A percentile compares a stretch with the other conserved stretches of the same genome.
phyloP scores from a whole-genome alignment of 2,329 filamentous ascomycete species.

The Fusarium buxicola region DNA sequence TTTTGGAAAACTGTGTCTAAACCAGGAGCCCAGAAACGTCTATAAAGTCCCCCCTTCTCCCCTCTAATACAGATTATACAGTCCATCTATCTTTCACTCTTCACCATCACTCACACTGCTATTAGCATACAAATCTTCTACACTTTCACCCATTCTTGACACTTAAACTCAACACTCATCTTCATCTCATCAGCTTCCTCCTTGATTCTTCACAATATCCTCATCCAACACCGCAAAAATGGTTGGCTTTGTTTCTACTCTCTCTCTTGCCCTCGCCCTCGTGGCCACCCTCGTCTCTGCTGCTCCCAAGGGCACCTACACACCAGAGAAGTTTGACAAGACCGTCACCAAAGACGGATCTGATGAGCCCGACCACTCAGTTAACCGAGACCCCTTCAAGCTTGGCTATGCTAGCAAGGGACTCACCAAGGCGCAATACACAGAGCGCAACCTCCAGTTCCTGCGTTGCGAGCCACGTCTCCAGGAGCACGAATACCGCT shows the following conservation, averaged over 20 bases:
- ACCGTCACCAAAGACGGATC: not conserved
- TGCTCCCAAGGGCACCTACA: not conserved
- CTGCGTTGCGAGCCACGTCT: constrained; percentile 21
- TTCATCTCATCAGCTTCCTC: not conserved
- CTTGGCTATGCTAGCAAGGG: not conserved
- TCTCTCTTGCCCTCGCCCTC: not conserved
- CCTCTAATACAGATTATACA: too few relatives aligned
- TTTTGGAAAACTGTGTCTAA: too few relatives aligned
- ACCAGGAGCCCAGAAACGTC: too few relatives aligned
- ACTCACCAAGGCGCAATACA: constrained; percentile 32
- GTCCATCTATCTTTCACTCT: too few relatives aligned
- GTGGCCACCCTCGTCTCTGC: not conserved
- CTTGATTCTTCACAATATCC: not conserved
- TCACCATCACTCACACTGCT: too few relatives aligned
- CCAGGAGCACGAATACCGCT: not conserved
- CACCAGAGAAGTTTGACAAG: not conserved
- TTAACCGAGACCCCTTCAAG: not conserved
- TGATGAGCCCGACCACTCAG: not conserved
- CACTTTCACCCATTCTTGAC: too few relatives aligned
- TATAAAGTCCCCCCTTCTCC: too few relatives aligned
- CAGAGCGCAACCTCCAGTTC: constrained; percentile 35
- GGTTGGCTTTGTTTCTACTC: not conserved
- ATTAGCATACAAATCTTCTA: too few relatives aligned
- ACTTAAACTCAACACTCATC: too few relatives aligned
- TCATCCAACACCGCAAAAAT: not conserved